These are phyloP conservation scores for Abeoforma whisleri DNA, from an alignment of 78 protist genomes.

Conservation along the genomic window DNA sequence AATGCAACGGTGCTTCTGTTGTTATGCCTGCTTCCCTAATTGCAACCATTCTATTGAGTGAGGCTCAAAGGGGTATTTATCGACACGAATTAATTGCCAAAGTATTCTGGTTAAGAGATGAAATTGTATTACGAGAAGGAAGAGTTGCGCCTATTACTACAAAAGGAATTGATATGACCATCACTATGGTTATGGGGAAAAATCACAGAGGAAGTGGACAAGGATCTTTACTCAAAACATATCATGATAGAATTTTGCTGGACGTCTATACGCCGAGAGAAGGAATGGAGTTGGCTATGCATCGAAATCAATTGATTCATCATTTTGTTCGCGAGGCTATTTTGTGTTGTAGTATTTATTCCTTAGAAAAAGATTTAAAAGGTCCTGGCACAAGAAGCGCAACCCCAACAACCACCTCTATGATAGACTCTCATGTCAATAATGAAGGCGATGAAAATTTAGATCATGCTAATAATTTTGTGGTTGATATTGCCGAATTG, in stretches of 20 bases:
- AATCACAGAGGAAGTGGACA: neutral
- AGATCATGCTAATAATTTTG: too few relatives aligned
- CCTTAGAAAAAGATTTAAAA: neutral
- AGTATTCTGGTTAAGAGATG: neutral
- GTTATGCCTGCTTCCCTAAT: conserved; percentile 30
- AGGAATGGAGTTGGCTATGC: conserved; percentile 35
- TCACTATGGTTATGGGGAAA: conserved; percentile 19
- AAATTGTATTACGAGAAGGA: conserved; percentile 3
- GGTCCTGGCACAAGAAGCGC: neutral
- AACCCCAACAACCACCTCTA: neutral
- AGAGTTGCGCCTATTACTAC: neutral
- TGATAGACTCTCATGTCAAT: too few relatives aligned
- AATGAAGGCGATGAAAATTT: too few relatives aligned
- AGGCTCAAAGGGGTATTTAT: conserved; percentile 17
- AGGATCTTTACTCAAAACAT: conserved; percentile 6
- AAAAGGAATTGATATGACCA: neutral
- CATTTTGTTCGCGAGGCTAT: conserved; percentile 6
- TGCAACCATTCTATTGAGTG: conserved; percentile 35
- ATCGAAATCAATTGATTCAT: conserved; percentile 45
- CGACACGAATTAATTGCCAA: neutral
- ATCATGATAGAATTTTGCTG: neutral
- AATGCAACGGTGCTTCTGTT: conserved; percentile 17
- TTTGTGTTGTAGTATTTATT: conserved; percentile 13
- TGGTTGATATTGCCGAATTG: too few relatives aligned
- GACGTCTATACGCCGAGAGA: conserved; percentile 10